Base-by-base conservation (phyloP, 805 yeast species). In the Candida corydali region DNA sequence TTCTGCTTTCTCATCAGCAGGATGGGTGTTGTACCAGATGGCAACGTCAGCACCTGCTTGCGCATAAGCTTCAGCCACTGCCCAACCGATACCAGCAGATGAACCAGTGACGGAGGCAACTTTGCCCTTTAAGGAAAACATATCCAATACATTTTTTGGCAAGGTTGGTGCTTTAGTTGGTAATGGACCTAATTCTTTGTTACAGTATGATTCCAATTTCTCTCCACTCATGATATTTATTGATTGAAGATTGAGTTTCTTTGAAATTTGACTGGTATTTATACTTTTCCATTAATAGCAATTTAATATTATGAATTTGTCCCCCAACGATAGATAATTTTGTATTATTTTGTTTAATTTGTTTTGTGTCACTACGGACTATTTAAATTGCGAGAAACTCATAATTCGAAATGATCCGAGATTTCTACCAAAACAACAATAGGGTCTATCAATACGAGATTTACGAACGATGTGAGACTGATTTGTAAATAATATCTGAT, bases 41-140 rank as follows among this genome's bases (percentile, higher is more conserved):
- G 70, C 70, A 15, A 87, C 76, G 44, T 82, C 82, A 8, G 94
- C 95, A 35, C 95, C 95, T 3, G 91, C 91, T 62, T 85, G 91
- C 34, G 88, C 83, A 51, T 69, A 85, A 2, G 87, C 89, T 57
- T 78, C 84, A 29, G 94, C 94, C 24, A 84, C 83, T 4, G 85
- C 86, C 48, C 59, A 75, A 11, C 95, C 95, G 46, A 86, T 86
- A 23, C 95, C 95, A 31, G 82, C 70, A 12, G 89, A 80, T 9
- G 86, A 84, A 31, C 95, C 95, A n/a, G 94, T 83, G 40, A 86
- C 75, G 3, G 85, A 77, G 18, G 94, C 93, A 10, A 80, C 82
- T 60, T 84, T 86, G 18, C 93, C 94, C 61, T 80, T 81, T 42
- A 86, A 70, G 3, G 86, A 80, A 60, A 86, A 85, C 45, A 83